phyloP scores from a whole-genome alignment of 306 rosid genomes.

The Fagus sylvatica region DNA sequence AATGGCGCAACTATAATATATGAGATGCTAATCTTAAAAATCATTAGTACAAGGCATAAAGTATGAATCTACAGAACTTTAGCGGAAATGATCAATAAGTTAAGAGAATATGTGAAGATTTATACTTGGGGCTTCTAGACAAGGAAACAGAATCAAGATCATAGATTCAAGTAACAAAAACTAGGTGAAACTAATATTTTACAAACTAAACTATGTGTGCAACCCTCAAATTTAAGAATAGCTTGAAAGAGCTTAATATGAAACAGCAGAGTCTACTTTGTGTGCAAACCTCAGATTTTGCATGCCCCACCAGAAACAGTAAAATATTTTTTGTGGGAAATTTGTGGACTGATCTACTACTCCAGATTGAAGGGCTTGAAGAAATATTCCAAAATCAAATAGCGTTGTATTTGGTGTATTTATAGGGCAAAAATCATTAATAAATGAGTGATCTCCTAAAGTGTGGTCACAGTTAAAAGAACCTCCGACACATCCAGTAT shows the following conservation, averaged over 20 bases:
- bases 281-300: not conserved
- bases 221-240: no score
- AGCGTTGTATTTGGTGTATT: not conserved
- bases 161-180: no score
- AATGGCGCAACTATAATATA: no score
- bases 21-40: no score
- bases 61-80: no score
- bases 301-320: not conserved
- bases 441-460: not conserved
- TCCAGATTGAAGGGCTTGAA: not conserved
- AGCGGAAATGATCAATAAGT: no score
- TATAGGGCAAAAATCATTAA: not conserved
- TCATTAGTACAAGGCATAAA: no score
- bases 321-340: not conserved
- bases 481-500: not conserved
- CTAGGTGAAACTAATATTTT: no score
- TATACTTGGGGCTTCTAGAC: no score
- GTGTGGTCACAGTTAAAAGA: not conserved
- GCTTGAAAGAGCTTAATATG: not conserved
- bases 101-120: no score
- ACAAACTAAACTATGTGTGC: no score
- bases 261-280: not conserved
- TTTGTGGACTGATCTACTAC: not conserved
- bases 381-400: not conserved
- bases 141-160: no score